Evolutionary conservation across 2,329 filamentous ascomycete genomes (phyloP).

Genomic region (Calonectria pauciramosa): DNA sequence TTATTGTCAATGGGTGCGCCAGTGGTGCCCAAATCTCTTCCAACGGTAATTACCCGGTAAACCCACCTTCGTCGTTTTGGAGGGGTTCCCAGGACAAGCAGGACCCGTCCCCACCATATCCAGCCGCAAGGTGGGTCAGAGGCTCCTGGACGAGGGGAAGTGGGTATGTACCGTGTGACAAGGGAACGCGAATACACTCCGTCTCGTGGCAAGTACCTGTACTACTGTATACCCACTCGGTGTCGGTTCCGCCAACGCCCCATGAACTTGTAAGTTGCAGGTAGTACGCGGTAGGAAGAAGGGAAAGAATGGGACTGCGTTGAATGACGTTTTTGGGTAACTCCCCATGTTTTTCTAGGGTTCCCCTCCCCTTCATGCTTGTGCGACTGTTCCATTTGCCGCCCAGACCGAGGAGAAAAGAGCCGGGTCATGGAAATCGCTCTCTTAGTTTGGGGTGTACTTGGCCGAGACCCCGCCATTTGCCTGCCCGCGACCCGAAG

Average conservation of each 20-base stretch:
- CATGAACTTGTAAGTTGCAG: no score
- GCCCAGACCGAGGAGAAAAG: not conserved
- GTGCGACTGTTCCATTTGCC: not conserved
- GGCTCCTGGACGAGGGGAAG: constrained; percentile 42
- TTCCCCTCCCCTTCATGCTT: not conserved
- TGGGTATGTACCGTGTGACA: constrained; percentile 22
- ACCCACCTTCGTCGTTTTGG: not conserved
- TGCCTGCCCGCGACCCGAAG: constrained; percentile 14
- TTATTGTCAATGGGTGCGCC: not conserved
- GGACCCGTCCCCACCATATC: constrained; percentile 27
- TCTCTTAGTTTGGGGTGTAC: not conserved
- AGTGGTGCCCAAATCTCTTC: not conserved
- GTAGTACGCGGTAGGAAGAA: not conserved
- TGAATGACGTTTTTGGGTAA: not conserved
- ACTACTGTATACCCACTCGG: not conserved
- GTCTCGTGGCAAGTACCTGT: constrained; percentile 3
- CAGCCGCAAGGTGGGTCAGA: constrained; percentile 39
- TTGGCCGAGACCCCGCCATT: constrained; percentile 13
- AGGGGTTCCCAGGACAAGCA: constrained; percentile 9
- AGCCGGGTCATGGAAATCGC: not conserved
- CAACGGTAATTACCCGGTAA: constrained; percentile 2
- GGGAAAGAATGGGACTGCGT: not conserved
- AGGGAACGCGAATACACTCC: not conserved
- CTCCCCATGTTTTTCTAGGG: not conserved
- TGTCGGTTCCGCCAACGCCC: not conserved